These are phyloP conservation scores for Liriodendron chinense DNA, from an alignment of 164 flowering plant genomes.

Conservation along the genomic window DNA sequence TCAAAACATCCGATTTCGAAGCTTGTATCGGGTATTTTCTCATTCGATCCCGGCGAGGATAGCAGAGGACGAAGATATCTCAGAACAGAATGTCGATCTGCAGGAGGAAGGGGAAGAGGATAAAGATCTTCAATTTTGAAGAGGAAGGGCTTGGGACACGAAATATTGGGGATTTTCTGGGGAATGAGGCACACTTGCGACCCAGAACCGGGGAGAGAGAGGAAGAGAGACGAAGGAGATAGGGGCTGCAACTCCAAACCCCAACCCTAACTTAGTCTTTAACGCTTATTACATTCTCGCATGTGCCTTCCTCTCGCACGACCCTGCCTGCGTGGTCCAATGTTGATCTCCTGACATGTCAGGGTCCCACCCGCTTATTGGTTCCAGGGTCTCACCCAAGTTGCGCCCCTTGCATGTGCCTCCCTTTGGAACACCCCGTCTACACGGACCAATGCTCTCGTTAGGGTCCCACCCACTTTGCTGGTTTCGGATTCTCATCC, in stretches of 20 bases:
- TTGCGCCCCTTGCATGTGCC: too few relatives aligned
- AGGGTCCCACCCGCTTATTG: too few relatives aligned
- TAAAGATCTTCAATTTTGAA: conserved; percentile 12
- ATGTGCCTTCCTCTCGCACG: too few relatives aligned
- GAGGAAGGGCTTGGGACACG: conserved; percentile 2
- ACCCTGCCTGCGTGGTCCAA: too few relatives aligned
- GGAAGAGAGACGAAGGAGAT: conserved; percentile 18
- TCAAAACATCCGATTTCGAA: conserved; percentile 1
- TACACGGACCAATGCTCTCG: too few relatives aligned
- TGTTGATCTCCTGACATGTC: too few relatives aligned
- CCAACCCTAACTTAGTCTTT: too few relatives aligned
- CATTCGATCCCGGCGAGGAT: conserved; percentile 33
- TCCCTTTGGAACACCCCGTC: too few relatives aligned
- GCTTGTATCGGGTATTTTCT: conserved; percentile 18
- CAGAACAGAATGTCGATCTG: background rate
- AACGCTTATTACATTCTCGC: too few relatives aligned
- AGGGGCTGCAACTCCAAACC: conserved; percentile 4
- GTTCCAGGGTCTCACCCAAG: too few relatives aligned
- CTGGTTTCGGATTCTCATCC: too few relatives aligned
- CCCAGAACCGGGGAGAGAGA: conserved; percentile 26
- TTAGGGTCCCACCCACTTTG: too few relatives aligned
- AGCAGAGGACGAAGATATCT: conserved; percentile 33
- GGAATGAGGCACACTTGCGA: conserved; percentile 26
- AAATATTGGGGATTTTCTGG: conserved; percentile 10
- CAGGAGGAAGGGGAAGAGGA: background rate